phyloP scores from a whole-genome alignment of 2,329 filamentous ascomycete genomes.

The Fusarium concolor region DNA sequence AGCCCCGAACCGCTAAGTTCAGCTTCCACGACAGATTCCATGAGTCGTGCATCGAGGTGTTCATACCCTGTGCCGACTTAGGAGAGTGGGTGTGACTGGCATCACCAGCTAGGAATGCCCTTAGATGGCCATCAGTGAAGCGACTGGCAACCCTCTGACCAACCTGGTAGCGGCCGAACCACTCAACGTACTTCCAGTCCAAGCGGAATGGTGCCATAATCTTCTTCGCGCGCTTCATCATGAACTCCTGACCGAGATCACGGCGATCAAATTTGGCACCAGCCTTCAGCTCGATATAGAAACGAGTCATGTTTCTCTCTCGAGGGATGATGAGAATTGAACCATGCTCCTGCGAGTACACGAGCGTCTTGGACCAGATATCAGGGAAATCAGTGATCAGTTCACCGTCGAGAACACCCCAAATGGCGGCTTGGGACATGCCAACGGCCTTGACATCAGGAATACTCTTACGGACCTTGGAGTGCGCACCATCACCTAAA shows the following conservation, averaged over 20 bases:
- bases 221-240: conserved; percentile 73
- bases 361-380: conserved; percentile 78
- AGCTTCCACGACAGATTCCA: conserved; percentile 70
- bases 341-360: conserved; percentile 74
- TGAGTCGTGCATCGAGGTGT: conserved; percentile 70
- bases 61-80: conserved; percentile 77
- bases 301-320: conserved; percentile 77
- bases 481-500: conserved; percentile 75
- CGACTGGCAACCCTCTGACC: conserved; percentile 77
- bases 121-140: conserved; percentile 71
- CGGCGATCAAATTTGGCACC: conserved; percentile 55
- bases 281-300: conserved; percentile 69
- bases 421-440: conserved; percentile 66
- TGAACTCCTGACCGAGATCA: conserved; percentile 69
- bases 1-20: conserved; percentile 65
- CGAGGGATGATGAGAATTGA: conserved; percentile 80
- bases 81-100: conserved; percentile 79
- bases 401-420: conserved; percentile 79
- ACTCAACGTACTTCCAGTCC: conserved; percentile 70
- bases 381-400: conserved; percentile 79
- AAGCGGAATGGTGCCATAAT: conserved; percentile 70
- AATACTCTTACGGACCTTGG: conserved; percentile 74
- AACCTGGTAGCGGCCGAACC: conserved; percentile 80
- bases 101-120: conserved; percentile 77
- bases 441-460: conserved; percentile 66